Conservation (phyloP, 805 yeast genomes). For the Wickerhamomyces alni region DNA sequence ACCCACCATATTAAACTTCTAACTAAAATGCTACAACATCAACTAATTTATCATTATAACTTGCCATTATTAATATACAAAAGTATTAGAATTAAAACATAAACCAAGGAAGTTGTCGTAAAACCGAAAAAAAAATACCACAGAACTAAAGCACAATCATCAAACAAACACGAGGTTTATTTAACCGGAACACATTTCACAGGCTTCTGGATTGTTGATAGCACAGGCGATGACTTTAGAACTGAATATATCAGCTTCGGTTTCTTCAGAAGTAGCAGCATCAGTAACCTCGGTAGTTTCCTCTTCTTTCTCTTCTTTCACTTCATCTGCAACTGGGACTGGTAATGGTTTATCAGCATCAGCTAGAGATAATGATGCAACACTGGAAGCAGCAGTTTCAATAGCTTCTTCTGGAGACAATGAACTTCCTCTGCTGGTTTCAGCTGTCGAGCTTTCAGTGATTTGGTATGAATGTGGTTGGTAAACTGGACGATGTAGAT, state of each 20-base stretch:
- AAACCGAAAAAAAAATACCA: neutral
- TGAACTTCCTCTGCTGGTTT: constrained; percentile 19
- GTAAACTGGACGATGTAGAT: constrained; percentile 33
- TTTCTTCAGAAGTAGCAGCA: constrained; percentile 31
- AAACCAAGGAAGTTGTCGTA: neutral
- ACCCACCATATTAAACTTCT: too few relatives aligned
- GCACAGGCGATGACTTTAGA: constrained; percentile 96
- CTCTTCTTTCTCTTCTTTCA: constrained; percentile 8
- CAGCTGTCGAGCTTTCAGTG: constrained; percentile 9
- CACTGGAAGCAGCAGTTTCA: constrained; percentile 27
- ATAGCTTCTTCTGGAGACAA: constrained; percentile 29
- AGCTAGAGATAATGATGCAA: constrained; percentile 36
- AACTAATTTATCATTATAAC: too few relatives aligned
- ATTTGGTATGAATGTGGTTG: constrained; percentile 19
- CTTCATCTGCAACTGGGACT: constrained; percentile 18
- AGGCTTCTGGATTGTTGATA: constrained; percentile 92
- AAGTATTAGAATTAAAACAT: neutral
- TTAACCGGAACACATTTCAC: constrained; percentile 98
- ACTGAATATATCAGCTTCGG: constrained; percentile 79
- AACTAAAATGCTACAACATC: too few relatives aligned
- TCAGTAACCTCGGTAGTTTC: constrained; percentile 23
- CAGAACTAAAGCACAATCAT: too few relatives aligned
- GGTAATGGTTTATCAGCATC: constrained; percentile 27
- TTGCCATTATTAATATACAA: neutral
- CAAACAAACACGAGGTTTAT: neutral